Percentiles rank a stretch among this genome's conserved stretches.
Evolutionary conservation across 306 rosid genomes (phyloP).

Genomic region (Comarum palustre): DNA sequence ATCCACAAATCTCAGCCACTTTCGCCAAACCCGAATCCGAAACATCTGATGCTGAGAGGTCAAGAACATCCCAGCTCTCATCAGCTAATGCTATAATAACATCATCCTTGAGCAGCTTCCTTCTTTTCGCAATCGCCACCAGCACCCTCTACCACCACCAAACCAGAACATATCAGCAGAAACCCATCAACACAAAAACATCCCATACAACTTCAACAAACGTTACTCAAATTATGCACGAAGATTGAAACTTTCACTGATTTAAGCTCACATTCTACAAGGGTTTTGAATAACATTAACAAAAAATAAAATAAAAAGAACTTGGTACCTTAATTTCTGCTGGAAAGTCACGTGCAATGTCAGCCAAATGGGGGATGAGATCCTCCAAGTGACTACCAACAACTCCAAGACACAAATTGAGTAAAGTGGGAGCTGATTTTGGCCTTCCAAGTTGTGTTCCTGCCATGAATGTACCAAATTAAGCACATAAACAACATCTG

Average conservation of each 20-base stretch:
- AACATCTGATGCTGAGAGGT: conserved; percentile 81
- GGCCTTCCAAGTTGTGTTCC: conserved; percentile 43
- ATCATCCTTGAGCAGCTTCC: conserved; percentile 69
- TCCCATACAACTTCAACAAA: background rate
- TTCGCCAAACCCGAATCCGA: conserved; percentile 67
- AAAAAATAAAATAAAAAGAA: background rate
- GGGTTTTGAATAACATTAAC: background rate
- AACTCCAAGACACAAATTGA: conserved; percentile 70
- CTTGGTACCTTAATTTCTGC: conserved; percentile 63
- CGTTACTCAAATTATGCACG: background rate
- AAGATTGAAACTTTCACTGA: background rate
- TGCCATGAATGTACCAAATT: conserved; percentile 12
- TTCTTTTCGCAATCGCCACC: conserved; percentile 72
- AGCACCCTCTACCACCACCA: conserved; percentile 50
- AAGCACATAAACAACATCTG: background rate
- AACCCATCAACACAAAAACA: background rate
- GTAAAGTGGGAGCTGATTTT: conserved; percentile 63
- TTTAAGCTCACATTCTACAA: background rate
- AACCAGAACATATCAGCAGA: conserved; percentile 3
- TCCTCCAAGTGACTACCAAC: conserved; percentile 84
- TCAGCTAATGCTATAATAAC: conserved; percentile 69
- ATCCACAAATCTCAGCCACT: conserved; percentile 59
- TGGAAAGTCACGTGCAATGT: conserved; percentile 61
- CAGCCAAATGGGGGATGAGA: conserved; percentile 61
- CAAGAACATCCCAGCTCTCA: conserved; percentile 73